phyloP scores from a whole-genome alignment of 2,329 filamentous ascomycete species.

The Phyllosticta ampelicida region DNA sequence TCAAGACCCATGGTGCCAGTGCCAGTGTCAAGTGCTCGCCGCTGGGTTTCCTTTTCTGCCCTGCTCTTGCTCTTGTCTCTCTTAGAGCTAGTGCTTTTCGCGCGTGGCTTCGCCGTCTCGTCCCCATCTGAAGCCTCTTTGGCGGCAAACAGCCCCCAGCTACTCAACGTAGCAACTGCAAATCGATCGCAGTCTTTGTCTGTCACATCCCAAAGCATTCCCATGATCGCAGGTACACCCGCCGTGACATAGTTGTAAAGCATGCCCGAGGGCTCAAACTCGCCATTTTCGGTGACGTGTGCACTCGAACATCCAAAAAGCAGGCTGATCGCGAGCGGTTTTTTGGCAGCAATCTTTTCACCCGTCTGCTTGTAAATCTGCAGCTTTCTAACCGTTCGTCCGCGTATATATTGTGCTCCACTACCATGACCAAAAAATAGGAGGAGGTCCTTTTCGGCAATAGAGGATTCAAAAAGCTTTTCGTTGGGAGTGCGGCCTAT shows the following conservation, averaged over 20 bases:
- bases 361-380: background rate
- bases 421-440: slow-evolving; percentile 96
- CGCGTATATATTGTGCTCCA: slow-evolving; percentile 86
- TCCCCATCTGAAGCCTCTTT: slow-evolving; percentile 16
- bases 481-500: slow-evolving; percentile 62
- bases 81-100: slow-evolving; percentile 20
- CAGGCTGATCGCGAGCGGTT: slow-evolving; percentile 59
- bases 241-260: slow-evolving; percentile 88
- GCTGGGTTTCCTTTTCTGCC: slow-evolving; percentile 18
- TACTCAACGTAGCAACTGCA: slow-evolving; percentile 64
- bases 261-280: slow-evolving; percentile 84
- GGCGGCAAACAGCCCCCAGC: slow-evolving; percentile 64
- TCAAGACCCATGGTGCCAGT: slow-evolving; percentile 42
- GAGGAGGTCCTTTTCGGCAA: slow-evolving; percentile 59
- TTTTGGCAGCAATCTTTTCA: slow-evolving; percentile 1
- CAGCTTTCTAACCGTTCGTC: slow-evolving; percentile 68
- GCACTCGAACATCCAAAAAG: slow-evolving; percentile 94
- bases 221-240: slow-evolving; percentile 68
- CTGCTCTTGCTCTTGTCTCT: slow-evolving; percentile 14
- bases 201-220: slow-evolving; percentile 95
- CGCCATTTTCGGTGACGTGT: slow-evolving; percentile 65
- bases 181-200: slow-evolving; percentile 96
- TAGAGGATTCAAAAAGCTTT: slow-evolving; percentile 58
- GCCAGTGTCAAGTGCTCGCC: slow-evolving; percentile 12
- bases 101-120: slow-evolving; percentile 18